These are phyloP conservation scores for Groenewaldozyma salmanticensis DNA, from an alignment of 805 yeast genomes.

Conservation along the genomic window DNA sequence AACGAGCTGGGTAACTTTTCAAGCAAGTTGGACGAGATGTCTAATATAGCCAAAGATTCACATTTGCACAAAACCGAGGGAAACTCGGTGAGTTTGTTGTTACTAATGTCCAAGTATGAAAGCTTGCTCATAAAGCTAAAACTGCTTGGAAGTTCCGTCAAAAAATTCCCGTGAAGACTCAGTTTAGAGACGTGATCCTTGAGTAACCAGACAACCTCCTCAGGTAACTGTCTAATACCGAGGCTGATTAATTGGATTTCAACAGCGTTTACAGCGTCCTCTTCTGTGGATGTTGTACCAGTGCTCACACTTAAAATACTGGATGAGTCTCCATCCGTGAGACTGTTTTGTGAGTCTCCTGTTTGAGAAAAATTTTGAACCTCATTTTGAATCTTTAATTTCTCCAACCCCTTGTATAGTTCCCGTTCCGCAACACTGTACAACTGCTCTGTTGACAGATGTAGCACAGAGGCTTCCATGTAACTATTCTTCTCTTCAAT, in stretches of 20 bases:
- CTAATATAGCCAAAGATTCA: conserved; percentile 49
- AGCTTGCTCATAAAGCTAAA: conserved; percentile 35
- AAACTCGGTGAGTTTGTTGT: conserved; percentile 44
- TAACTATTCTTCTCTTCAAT: no score
- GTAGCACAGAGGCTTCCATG: no score
- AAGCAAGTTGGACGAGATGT: conserved; percentile 50
- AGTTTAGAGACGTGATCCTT: conserved; percentile 37
- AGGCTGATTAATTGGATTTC: conserved; percentile 33
- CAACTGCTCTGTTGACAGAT: no score
- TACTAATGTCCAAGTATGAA: conserved; percentile 56
- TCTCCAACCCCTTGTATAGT: no score
- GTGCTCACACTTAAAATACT: conserved; percentile 3
- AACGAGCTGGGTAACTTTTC: conserved; percentile 38
- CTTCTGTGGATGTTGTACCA: conserved; percentile 7
- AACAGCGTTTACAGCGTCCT: conserved; percentile 12
- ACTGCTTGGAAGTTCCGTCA: conserved; percentile 39
- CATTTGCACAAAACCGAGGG: conserved; percentile 35
- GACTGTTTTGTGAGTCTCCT: no score
- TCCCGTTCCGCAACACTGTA: no score
- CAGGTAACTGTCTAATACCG: conserved; percentile 31
- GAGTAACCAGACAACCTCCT: conserved; percentile 31
- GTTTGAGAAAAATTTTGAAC: no score
- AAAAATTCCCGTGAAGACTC: conserved; percentile 43
- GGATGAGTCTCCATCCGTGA: conserved; percentile 4
- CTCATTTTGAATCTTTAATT: background rate